phyloP scores from a whole-genome alignment of 169 alveolate species.

The Cryptosporidium felis region DNA sequence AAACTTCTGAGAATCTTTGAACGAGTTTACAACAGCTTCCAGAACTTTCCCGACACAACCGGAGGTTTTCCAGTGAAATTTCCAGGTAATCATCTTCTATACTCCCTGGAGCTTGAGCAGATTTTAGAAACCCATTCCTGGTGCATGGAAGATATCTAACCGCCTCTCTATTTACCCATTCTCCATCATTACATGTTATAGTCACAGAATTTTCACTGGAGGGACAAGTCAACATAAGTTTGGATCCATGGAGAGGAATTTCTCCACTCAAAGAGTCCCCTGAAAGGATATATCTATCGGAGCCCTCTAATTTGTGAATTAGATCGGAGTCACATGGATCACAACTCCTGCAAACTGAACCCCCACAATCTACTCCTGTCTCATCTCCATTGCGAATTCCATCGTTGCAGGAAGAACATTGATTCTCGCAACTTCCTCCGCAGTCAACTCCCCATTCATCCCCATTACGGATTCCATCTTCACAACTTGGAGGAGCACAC shows the following conservation, averaged over 20 bases:
- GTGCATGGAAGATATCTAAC: conserved; percentile 30
- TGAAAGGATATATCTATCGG: neutral
- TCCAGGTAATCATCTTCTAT: neutral
- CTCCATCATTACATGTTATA: conserved; percentile 46
- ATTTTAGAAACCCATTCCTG: neutral
- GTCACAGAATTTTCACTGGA: neutral
- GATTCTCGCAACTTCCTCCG: conserved; percentile 76
- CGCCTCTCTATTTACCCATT: conserved; percentile 26
- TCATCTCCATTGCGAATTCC: conserved; percentile 76
- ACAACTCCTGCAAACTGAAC: conserved; percentile 41
- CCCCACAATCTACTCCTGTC: conserved; percentile 72
- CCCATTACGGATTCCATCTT: conserved; percentile 73
- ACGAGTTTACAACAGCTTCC: conserved; percentile 22
- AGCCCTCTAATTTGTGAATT: neutral
- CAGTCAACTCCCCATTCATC: conserved; percentile 78
- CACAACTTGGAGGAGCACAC: conserved; percentile 60
- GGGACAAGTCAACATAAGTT: neutral
- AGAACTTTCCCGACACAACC: neutral
- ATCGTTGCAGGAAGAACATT: conserved; percentile 77
- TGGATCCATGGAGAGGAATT: conserved; percentile 14
- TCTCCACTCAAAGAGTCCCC: neutral
- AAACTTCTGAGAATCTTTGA: conserved; percentile 1
- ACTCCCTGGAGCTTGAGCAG: neutral
- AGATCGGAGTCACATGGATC: conserved; percentile 47
- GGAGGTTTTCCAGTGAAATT: conserved; percentile 12